These are phyloP conservation scores for Prunus davidiana DNA, from an alignment of 306 rosid genomes.

Conservation along the genomic window DNA sequence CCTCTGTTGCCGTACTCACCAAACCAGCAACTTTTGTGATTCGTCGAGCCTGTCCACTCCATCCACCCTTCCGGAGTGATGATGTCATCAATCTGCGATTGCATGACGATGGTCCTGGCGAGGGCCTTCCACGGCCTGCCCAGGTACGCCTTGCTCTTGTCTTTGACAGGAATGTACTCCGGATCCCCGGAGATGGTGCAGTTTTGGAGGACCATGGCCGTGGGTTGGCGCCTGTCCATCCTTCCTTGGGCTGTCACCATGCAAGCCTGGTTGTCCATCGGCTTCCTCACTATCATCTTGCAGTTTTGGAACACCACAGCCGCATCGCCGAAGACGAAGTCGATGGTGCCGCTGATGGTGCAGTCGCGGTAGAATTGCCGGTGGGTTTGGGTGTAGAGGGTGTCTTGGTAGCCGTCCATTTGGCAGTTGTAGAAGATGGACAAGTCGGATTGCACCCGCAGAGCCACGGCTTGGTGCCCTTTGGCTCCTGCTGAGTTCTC, in stretches of 20 bases:
- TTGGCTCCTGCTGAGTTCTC: slow-evolving; percentile 34
- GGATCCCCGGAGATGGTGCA: slow-evolving; percentile 13
- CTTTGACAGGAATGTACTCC: slow-evolving; percentile 1
- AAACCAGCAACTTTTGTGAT: slow-evolving; percentile 9
- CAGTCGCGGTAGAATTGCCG: slow-evolving; percentile 31
- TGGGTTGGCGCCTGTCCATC: slow-evolving; percentile 3
- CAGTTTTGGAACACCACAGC: slow-evolving; percentile 24
- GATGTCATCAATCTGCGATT: slow-evolving; percentile 21
- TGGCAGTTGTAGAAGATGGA: slow-evolving; percentile 27
- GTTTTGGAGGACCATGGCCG: slow-evolving; percentile 23
- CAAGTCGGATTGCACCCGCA: slow-evolving; percentile 24
- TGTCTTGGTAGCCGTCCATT: slow-evolving; percentile 34
- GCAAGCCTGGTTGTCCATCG: slow-evolving; percentile 16
- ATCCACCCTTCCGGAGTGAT: slow-evolving; percentile 29
- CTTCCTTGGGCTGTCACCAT: slow-evolving; percentile 30
- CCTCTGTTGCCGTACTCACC: slow-evolving; percentile 19
- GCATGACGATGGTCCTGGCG: slow-evolving; percentile 25
- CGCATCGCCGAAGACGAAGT: slow-evolving; percentile 28
- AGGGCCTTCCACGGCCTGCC: slow-evolving; percentile 32
- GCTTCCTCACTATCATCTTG: slow-evolving; percentile 20
- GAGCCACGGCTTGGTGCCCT: slow-evolving; percentile 28
- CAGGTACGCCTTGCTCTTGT: slow-evolving; percentile 6
- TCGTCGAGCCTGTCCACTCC: slow-evolving; percentile 14
- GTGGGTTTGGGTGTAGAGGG: slow-evolving; percentile 23
- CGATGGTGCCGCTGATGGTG: slow-evolving; percentile 27